phyloP scores from a whole-genome alignment of 2,329 filamentous ascomycete species.

The Aspergillus fischeri region DNA sequence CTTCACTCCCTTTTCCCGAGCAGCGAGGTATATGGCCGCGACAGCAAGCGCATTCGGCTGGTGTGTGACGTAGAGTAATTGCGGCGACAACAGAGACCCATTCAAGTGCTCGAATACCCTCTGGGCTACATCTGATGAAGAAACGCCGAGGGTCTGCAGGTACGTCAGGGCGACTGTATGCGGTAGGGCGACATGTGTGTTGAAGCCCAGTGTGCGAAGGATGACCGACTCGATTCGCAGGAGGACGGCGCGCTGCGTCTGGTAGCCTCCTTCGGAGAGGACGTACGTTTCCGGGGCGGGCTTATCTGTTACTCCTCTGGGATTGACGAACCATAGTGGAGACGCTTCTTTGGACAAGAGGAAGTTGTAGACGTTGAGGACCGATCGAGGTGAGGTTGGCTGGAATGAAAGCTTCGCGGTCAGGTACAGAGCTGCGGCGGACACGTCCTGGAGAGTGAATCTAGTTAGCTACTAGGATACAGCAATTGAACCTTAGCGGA shows the following conservation, averaged over 20 bases:
- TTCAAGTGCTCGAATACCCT: slow-evolving; percentile 77
- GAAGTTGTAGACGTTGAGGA: slow-evolving; percentile 82
- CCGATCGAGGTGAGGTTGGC: slow-evolving; percentile 71
- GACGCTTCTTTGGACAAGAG: slow-evolving; percentile 61
- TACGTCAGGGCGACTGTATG: slow-evolving; percentile 88
- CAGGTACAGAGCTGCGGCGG: slow-evolving; percentile 76
- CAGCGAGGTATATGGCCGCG: slow-evolving; percentile 85
- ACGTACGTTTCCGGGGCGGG: slow-evolving; percentile 57
- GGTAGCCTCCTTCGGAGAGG: slow-evolving; percentile 69
- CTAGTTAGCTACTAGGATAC: neutral
- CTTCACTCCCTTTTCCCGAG: slow-evolving; percentile 69
- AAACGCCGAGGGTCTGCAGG: slow-evolving; percentile 78
- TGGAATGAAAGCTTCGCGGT: slow-evolving; percentile 75
- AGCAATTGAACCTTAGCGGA: neutral
- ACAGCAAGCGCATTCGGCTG: slow-evolving; percentile 83
- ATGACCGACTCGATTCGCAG: slow-evolving; percentile 74
- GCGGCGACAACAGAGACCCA: slow-evolving; percentile 76
- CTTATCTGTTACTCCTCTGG: slow-evolving; percentile 21
- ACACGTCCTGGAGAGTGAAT: slow-evolving; percentile 60
- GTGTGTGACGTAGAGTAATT: slow-evolving; percentile 86
- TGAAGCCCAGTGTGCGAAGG: slow-evolving; percentile 71
- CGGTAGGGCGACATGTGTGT: slow-evolving; percentile 79
- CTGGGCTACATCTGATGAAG: slow-evolving; percentile 55
- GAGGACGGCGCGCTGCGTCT: slow-evolving; percentile 59
- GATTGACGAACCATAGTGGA: slow-evolving; percentile 44